These are phyloP conservation scores for Candida krabiensis DNA, from an alignment of 805 yeast species.

Conservation along the genomic window DNA sequence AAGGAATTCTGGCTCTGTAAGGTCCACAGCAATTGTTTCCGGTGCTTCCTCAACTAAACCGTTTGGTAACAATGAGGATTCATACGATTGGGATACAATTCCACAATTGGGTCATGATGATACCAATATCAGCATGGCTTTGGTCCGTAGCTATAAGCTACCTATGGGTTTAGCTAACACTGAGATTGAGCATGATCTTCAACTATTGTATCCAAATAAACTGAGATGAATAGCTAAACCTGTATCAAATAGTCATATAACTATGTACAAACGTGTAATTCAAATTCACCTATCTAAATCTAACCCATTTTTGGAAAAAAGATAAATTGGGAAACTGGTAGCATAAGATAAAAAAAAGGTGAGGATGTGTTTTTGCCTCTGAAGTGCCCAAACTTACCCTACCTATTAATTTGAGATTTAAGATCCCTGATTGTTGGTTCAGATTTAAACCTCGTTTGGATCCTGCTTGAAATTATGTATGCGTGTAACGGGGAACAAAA, in stretches of 20 bases:
- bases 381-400: too few species aligned
- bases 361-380: too few species aligned
- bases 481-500: too few species aligned
- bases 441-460: too few species aligned
- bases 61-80: neutral
- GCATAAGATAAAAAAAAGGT: too few species aligned
- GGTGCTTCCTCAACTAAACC: neutral
- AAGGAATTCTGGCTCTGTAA: neutral
- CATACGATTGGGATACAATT: neutral
- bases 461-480: too few species aligned
- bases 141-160: slow-evolving; percentile 22
- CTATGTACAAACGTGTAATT: slow-evolving; percentile 8
- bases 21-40: neutral
- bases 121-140: slow-evolving; percentile 26
- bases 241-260: slow-evolving; percentile 3
- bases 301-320: too few species aligned
- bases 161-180: slow-evolving; percentile 28
- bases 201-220: slow-evolving; percentile 6
- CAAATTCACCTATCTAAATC: too few species aligned
- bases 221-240: neutral
- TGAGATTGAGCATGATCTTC: slow-evolving; percentile 32
- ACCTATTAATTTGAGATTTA: too few species aligned
- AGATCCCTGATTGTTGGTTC: too few species aligned
- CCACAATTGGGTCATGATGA: slow-evolving; percentile 9
- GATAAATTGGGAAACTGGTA: too few species aligned